phyloP scores from a whole-genome alignment of 139 green algal species.

The Closterium sp. region DNA sequence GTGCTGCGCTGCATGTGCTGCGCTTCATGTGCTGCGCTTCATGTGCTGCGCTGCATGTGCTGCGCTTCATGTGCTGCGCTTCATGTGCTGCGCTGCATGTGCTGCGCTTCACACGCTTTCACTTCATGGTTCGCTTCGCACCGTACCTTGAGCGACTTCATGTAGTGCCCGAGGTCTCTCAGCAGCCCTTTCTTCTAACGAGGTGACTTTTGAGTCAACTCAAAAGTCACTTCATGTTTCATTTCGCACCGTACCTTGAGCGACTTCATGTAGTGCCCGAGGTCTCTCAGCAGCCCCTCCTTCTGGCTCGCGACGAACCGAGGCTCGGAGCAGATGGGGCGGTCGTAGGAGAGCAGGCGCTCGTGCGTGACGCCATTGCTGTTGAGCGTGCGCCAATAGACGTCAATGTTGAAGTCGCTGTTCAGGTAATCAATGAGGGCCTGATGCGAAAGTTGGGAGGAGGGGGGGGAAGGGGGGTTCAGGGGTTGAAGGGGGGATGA shows the following conservation, averaged over 20 bases:
- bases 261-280: constrained; percentile 91
- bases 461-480: not conserved
- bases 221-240: constrained; percentile 54
- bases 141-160: constrained; percentile 80
- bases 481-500: not conserved
- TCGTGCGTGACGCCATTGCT: constrained; percentile 80
- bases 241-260: constrained; percentile 61
- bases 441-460: constrained; percentile 23
- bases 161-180: constrained; percentile 90
- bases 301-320: constrained; percentile 79
- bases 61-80: too few species aligned
- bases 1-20: too few species aligned
- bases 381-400: constrained; percentile 87
- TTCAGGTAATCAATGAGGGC: constrained; percentile 73
- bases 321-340: constrained; percentile 81
- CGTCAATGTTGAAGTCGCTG: constrained; percentile 71
- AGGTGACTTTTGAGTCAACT: too few species aligned
- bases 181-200: constrained; percentile 83
- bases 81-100: too few species aligned
- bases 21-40: too few species aligned
- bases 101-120: too few species aligned
- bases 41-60: too few species aligned
- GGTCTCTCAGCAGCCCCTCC: constrained; percentile 83
- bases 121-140: too few species aligned
- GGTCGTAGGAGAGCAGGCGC: constrained; percentile 89